These are phyloP conservation scores for Fonsecaea pedrosoi DNA, from an alignment of 2,329 filamentous ascomycete species.

Conservation along the genomic window DNA sequence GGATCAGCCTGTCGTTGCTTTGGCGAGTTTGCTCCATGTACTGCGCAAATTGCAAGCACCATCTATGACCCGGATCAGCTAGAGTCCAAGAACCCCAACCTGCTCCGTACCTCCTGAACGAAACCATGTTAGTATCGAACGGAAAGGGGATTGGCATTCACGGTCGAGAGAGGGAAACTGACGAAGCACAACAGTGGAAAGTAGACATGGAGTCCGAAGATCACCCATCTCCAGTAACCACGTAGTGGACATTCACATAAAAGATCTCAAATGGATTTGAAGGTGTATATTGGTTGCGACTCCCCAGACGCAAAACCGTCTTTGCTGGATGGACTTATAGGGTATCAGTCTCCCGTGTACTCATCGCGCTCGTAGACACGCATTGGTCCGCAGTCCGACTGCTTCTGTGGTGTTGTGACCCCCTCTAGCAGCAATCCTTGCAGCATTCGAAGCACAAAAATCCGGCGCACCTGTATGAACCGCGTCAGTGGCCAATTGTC, in stretches of 20 bases:
- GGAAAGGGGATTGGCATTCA: no score
- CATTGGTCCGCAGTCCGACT: neutral
- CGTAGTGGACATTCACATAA: neutral
- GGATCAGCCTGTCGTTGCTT: no score
- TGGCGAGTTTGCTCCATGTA: no score
- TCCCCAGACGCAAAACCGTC: neutral
- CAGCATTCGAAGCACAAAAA: slow-evolving; percentile 40
- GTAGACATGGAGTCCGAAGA: neutral
- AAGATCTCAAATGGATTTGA: neutral
- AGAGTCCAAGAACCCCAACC: no score
- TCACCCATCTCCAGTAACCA: neutral
- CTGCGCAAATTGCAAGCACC: no score
- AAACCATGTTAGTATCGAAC: no score
- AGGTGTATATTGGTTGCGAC: neutral
- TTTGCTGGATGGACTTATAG: neutral
- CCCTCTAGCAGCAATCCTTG: slow-evolving; percentile 38
- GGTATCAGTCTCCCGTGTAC: neutral
- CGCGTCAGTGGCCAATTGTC: neutral
- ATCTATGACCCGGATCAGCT: no score
- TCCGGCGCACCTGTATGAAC: slow-evolving; percentile 33
- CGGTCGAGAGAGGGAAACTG: no score
- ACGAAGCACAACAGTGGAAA: neutral
- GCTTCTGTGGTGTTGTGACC: neutral
- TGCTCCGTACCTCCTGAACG: no score
- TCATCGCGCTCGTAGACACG: neutral